Evolutionary conservation across 768 basidiomycete species (phyloP).

Genomic region (Mycena belliarum): DNA sequence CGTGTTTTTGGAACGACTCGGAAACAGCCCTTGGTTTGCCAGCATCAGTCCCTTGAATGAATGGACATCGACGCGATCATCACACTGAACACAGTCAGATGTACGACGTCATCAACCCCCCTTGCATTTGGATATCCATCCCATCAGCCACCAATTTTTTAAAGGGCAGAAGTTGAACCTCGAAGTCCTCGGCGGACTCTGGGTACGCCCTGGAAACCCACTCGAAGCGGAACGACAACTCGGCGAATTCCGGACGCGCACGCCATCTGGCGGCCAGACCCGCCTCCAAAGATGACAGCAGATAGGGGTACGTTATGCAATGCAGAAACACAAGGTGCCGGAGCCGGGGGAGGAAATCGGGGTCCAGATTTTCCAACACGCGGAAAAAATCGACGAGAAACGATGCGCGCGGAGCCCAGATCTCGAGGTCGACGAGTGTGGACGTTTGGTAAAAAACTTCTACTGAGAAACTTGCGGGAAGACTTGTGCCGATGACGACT

Average conservation of each 20-base stretch:
- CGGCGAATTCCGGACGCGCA: not conserved
- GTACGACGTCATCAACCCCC: not conserved
- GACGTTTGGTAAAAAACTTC: not conserved
- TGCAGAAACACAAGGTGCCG: not conserved
- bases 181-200: no score
- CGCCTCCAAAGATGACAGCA: not conserved
- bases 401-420: not conserved
- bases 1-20: no score
- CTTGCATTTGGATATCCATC: not conserved
- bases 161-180: not conserved
- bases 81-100: no score
- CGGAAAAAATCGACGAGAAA: not conserved
- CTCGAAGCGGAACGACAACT: conserved; percentile 2
- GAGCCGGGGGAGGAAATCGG: not conserved
- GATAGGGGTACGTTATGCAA: not conserved
- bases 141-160: not conserved
- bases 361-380: not conserved
- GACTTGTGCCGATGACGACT: not conserved
- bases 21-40: no score
- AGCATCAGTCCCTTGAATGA: no score
- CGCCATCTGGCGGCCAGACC: not conserved
- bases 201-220: not conserved
- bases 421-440: not conserved
- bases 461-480: no score
- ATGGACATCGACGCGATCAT: no score